phyloP scores from a whole-genome alignment of 306 rosid genomes.

The Lathyrus aphaca region DNA sequence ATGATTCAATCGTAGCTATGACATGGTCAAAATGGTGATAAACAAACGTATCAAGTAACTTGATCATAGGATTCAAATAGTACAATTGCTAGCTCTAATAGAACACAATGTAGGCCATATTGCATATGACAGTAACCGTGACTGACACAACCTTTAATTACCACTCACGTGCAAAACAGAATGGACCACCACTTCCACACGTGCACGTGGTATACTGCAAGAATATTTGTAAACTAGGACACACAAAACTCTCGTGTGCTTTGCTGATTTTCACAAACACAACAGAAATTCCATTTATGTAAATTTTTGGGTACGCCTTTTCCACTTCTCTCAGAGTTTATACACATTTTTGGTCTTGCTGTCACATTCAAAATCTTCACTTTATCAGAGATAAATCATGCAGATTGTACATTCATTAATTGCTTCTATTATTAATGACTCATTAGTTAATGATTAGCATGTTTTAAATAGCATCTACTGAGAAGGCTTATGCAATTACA shows the following conservation, averaged over 20 bases:
- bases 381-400: constrained; percentile 12
- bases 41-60: neutral
- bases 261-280: constrained; percentile 26
- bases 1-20: too few species aligned
- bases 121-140: constrained; percentile 34
- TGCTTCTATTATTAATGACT: neutral
- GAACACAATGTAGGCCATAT: neutral
- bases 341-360: constrained; percentile 28
- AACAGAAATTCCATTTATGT: constrained; percentile 27
- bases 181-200: constrained; percentile 41
- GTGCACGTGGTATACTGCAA: constrained; percentile 29
- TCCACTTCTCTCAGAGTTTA: constrained; percentile 23
- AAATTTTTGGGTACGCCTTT: constrained; percentile 25
- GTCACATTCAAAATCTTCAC: constrained; percentile 37
- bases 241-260: constrained; percentile 44
- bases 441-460: neutral
- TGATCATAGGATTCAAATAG: neutral
- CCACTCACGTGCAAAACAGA: constrained; percentile 36
- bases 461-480: too few species aligned
- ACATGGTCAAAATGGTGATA: too few species aligned
- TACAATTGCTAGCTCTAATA: neutral
- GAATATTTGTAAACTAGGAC: neutral
- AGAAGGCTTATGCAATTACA: too few species aligned
- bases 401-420: neutral
- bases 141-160: constrained; percentile 35